Evolutionary conservation across 345 rosid species (phyloP).

Genomic region (Microthlaspi erraticum): DNA sequence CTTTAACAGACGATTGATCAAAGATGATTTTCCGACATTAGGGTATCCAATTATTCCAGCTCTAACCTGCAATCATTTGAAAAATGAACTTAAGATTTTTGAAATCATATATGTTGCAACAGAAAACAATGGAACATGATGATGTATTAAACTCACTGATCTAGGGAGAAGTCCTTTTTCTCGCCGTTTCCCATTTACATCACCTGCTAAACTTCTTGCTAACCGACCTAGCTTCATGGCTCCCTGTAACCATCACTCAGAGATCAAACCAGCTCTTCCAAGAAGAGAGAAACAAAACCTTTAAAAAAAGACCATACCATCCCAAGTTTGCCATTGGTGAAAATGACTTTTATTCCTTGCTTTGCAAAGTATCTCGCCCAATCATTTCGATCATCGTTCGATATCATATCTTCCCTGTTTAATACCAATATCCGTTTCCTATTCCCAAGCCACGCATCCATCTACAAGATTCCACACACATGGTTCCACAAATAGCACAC

Average conservation of each 20-base stretch:
- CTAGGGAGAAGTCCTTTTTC: conserved; percentile 93
- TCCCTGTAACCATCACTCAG: conserved; percentile 57
- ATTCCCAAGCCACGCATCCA: conserved; percentile 95
- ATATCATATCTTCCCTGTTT: conserved; percentile 95
- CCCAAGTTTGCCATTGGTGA: conserved; percentile 81
- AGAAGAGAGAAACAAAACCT: not conserved
- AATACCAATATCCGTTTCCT: conserved; percentile 85
- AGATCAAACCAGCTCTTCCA: conserved; percentile 27
- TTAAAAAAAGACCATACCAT: conserved; percentile 54
- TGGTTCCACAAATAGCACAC: conserved; percentile 6
- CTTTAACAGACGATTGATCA: conserved; percentile 88
- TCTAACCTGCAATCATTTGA: conserved; percentile 61
- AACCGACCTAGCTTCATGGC: conserved; percentile 76
- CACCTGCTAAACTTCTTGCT: conserved; percentile 73
- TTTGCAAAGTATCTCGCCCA: conserved; percentile 89
- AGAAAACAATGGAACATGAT: not conserved
- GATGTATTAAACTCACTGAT: conserved; percentile 52
- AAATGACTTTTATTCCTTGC: conserved; percentile 76
- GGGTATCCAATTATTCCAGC: conserved; percentile 98
- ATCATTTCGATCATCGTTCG: conserved; percentile 81
- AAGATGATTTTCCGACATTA: conserved; percentile 95
- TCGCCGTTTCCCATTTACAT: conserved; percentile 78
- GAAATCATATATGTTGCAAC: not conserved
- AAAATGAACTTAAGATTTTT: too few species aligned
- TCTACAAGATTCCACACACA: conserved; percentile 48